phyloP scores from a whole-genome alignment of 1,284 basidiomycete genomes.

The Phylloporus gajari region DNA sequence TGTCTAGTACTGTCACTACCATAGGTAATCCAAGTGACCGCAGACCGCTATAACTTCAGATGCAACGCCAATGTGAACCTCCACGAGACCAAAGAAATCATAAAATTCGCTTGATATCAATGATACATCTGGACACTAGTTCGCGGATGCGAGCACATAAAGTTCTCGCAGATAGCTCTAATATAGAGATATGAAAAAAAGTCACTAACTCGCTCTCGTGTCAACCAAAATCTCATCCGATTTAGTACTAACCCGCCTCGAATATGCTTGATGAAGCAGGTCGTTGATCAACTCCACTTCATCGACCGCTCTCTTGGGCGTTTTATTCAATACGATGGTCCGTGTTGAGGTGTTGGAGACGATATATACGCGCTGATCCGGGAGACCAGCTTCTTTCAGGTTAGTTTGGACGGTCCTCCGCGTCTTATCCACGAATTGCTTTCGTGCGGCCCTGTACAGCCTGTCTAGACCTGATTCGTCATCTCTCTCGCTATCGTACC shows the following conservation, averaged over 20 bases:
- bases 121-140: too few species aligned
- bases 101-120: too few species aligned
- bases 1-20: too few species aligned
- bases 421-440: conserved; percentile 28
- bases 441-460: conserved; percentile 23
- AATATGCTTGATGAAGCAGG: conserved; percentile 7
- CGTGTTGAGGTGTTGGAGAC: conserved; percentile 27
- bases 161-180: too few species aligned
- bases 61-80: too few species aligned
- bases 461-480: conserved; percentile 24
- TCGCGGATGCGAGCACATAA: too few species aligned
- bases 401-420: conserved; percentile 25
- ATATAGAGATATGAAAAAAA: too few species aligned
- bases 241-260: neutral
- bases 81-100: too few species aligned
- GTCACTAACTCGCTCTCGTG: neutral
- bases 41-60: too few species aligned
- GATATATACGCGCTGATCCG: conserved; percentile 36
- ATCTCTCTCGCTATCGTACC: conserved; percentile 27
- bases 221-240: neutral
- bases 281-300: conserved; percentile 33
- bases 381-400: conserved; percentile 26
- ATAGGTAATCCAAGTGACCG: too few species aligned
- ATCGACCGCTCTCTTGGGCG: conserved; percentile 33
- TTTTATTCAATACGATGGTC: conserved; percentile 20